A percentile compares a stretch with the other conserved stretches of the same genome.
phyloP scores from a whole-genome alignment of 1,139 yeast species.

The Geotrichum cucujoidarum region DNA sequence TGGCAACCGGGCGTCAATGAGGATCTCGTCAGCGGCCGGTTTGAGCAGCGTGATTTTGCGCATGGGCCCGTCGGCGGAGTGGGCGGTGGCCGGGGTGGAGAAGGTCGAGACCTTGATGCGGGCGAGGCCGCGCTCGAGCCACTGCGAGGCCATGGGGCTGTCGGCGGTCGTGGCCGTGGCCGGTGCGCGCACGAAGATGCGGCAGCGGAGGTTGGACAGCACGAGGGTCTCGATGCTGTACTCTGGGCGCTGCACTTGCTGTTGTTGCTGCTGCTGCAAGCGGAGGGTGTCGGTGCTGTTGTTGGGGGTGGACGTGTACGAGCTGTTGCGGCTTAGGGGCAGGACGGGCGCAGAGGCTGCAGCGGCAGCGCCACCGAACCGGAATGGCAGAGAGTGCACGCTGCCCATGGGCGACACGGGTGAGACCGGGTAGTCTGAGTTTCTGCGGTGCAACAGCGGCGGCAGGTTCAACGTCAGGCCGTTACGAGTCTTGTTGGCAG shows the following conservation, averaged over 20 bases:
- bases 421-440: not conserved
- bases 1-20: constrained; percentile 13
- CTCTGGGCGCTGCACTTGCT: too few species aligned
- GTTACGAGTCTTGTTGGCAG: too few species aligned
- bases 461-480: not conserved
- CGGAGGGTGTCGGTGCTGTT: not conserved
- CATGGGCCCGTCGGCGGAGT: too few species aligned
- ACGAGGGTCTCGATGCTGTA: constrained; percentile 17
- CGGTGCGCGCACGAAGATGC: constrained; percentile 19
- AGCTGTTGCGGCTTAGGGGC: not conserved
- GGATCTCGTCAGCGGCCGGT: not conserved
- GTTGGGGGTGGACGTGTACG: not conserved
- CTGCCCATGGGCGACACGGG: not conserved
- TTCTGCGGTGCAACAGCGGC: not conserved
- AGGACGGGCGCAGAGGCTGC: not conserved
- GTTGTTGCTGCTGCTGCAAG: not conserved
- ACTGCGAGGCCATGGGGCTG: constrained; percentile 11
- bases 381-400: too few species aligned
- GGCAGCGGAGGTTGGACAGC: constrained; percentile 28
- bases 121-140: constrained; percentile 25
- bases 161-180: constrained; percentile 12
- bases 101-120: constrained; percentile 26
- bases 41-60: constrained; percentile 4
- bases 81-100: constrained; percentile 12
- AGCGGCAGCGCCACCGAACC: not conserved